Percentiles rank a stretch among this genome's conserved stretches.
These are phyloP conservation scores for Scolecobasidium constrictum DNA, from an alignment of 2,329 filamentous ascomycete genomes.

Conservation along the genomic window DNA sequence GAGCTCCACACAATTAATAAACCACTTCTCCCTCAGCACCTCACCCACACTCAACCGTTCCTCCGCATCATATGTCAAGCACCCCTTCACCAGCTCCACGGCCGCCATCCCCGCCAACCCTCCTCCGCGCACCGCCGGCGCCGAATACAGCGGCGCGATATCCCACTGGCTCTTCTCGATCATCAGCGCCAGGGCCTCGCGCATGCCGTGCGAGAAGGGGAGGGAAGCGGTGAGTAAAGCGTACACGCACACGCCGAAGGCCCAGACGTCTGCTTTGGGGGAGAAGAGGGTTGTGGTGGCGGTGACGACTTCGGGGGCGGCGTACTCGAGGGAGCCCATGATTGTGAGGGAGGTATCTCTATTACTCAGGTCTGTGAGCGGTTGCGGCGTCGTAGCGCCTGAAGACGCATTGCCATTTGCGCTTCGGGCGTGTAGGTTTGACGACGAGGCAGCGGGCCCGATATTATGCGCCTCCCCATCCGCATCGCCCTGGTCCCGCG, in stretches of 20 bases:
- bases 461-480: slow-evolving; percentile 40
- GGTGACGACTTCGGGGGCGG: slow-evolving; percentile 38
- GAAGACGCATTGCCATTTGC: background rate
- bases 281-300: slow-evolving; percentile 30
- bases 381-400: background rate
- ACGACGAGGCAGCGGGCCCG: slow-evolving; percentile 34
- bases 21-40: slow-evolving; percentile 1
- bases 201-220: slow-evolving; percentile 51
- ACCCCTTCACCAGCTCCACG: slow-evolving; percentile 45
- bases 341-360: slow-evolving; percentile 1
- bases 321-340: slow-evolving; percentile 49
- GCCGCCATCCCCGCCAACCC: slow-evolving; percentile 20
- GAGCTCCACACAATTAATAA: slow-evolving; percentile 2
- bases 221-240: slow-evolving; percentile 49
- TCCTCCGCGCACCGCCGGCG: slow-evolving; percentile 24
- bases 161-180: slow-evolving; percentile 53
- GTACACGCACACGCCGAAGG: slow-evolving; percentile 53
- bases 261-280: slow-evolving; percentile 56
- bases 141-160: slow-evolving; percentile 34
- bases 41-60: slow-evolving; percentile 17
- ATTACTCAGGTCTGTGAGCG: background rate
- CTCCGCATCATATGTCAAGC: slow-evolving; percentile 45
- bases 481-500: slow-evolving; percentile 31
- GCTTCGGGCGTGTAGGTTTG: background rate
- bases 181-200: slow-evolving; percentile 46